phyloP scores from a whole-genome alignment of 441 rosid species.

The Raphanus hybrid region DNA sequence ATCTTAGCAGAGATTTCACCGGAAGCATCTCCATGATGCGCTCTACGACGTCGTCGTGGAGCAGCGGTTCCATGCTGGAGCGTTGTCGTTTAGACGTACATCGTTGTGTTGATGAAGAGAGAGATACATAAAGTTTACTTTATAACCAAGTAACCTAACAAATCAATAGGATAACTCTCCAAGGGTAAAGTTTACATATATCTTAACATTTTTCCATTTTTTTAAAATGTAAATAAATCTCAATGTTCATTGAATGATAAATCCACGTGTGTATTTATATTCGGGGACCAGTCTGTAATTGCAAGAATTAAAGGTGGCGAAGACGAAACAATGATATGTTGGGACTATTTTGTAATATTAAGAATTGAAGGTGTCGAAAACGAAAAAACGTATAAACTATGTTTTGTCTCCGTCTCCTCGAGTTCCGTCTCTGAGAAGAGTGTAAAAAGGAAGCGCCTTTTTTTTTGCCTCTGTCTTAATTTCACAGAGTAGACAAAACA shows the following conservation, averaged over 20 bases:
- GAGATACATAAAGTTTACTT: no score
- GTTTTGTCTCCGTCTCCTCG: constrained; percentile 1
- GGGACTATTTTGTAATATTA: neutral
- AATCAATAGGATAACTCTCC: no score
- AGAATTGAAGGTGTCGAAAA: neutral
- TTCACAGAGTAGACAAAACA: neutral
- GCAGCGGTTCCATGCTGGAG: no score
- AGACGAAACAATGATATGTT: neutral
- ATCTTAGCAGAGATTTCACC: neutral
- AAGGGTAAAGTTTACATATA: no score
- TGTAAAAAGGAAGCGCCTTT: constrained; percentile 23
- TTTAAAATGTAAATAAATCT: no score
- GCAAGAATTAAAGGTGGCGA: neutral
- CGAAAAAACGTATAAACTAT: neutral
- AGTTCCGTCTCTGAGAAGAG: neutral
- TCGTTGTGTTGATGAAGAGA: no score
- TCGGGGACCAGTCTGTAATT: neutral
- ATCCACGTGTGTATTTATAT: no score
- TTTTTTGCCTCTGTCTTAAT: constrained; percentile 5
- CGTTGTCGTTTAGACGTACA: no score
- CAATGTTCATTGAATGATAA: no score
- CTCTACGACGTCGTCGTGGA: neutral
- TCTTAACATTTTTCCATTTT: no score
- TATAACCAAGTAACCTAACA: no score
- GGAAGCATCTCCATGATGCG: neutral